These are phyloP conservation scores for Hypoxylon crocopeplum DNA, from an alignment of 495 filamentous ascomycete genomes.

Conservation along the genomic window DNA sequence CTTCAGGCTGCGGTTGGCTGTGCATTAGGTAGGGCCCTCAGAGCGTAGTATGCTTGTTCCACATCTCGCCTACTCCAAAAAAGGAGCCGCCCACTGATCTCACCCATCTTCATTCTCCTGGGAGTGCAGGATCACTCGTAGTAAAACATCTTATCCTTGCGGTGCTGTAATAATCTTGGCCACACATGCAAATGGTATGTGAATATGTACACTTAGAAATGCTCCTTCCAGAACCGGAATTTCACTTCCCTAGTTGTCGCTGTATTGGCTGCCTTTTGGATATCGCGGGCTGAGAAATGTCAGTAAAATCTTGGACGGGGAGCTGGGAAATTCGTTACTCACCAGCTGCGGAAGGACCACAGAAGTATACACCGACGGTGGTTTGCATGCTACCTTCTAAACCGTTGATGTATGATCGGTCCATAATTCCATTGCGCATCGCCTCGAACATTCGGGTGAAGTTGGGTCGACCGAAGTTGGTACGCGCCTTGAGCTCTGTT, in stretches of 20 bases:
- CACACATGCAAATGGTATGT: constrained; percentile 17
- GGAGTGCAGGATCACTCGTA: constrained; percentile 5
- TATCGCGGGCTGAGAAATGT: constrained; percentile 73
- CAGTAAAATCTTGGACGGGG: constrained; percentile 20
- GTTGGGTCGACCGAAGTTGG: constrained; percentile 95
- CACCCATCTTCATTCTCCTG: background rate
- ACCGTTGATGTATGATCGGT: constrained; percentile 84
- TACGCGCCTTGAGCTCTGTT: constrained; percentile 86
- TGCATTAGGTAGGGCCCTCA: constrained; percentile 19
- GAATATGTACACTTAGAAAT: constrained; percentile 57
- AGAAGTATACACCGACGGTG: constrained; percentile 98
- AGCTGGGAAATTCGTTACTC: constrained; percentile 31
- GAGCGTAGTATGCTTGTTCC: constrained; percentile 16
- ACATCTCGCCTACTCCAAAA: constrained; percentile 9
- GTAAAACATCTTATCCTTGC: constrained; percentile 2
- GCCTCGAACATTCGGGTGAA: constrained; percentile 80
- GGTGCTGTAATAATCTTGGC: constrained; percentile 16
- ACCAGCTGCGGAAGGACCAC: constrained; percentile 67
- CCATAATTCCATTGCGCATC: constrained; percentile 86
- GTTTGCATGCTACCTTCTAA: constrained; percentile 75
- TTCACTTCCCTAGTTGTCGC: constrained; percentile 77
- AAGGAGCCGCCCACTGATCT: constrained; percentile 1
- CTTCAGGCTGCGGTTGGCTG: constrained; percentile 12
- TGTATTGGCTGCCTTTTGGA: constrained; percentile 76
- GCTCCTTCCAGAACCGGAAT: constrained; percentile 99